These are phyloP conservation scores for Skeletonema tropicum DNA, from an alignment of 108 stramenopile species.

Conservation along the genomic window DNA sequence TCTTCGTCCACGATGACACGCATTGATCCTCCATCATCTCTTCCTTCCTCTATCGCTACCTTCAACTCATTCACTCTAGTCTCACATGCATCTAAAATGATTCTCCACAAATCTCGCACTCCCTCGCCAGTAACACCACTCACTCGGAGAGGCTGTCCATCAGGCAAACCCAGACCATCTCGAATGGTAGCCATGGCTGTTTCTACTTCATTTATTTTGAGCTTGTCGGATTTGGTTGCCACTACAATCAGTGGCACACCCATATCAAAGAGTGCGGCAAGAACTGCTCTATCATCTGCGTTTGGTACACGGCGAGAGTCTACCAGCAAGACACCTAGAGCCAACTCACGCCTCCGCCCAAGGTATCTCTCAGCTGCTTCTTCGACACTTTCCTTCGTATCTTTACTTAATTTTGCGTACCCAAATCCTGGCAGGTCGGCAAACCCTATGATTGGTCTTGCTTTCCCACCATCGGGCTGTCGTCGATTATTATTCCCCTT, in stretches of 20 bases:
- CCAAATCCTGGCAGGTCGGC: constrained; percentile 96
- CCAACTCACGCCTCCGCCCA: constrained; percentile 80
- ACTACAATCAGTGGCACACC: constrained; percentile 86
- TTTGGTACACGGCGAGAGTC: constrained; percentile 86
- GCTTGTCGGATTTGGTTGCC: constrained; percentile 92
- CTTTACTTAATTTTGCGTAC: constrained; percentile 91
- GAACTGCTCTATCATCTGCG: constrained; percentile 81
- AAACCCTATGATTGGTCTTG: constrained; percentile 69
- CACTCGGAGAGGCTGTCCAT: constrained; percentile 77
- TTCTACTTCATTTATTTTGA: constrained; percentile 56
- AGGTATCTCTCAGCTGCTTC: constrained; percentile 85
- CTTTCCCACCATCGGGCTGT: constrained; percentile 25
- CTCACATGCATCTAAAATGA: constrained; percentile 86
- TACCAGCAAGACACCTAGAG: constrained; percentile 85
- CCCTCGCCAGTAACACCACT: constrained; percentile 80
- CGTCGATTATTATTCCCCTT: constrained; percentile 30
- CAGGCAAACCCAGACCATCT: constrained; percentile 72
- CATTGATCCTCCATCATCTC: constrained; percentile 45
- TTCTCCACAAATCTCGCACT: constrained; percentile 75
- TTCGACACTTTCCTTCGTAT: constrained; percentile 79
- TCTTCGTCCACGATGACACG: constrained; percentile 33
- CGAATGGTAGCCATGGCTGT: constrained; percentile 56
- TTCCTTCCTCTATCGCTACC: constrained; percentile 50
- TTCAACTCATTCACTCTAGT: constrained; percentile 64
- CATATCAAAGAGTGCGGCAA: constrained; percentile 87